Conservation (phyloP, 495 filamentous ascomycete species). For the Tuber aestivum region DNA sequence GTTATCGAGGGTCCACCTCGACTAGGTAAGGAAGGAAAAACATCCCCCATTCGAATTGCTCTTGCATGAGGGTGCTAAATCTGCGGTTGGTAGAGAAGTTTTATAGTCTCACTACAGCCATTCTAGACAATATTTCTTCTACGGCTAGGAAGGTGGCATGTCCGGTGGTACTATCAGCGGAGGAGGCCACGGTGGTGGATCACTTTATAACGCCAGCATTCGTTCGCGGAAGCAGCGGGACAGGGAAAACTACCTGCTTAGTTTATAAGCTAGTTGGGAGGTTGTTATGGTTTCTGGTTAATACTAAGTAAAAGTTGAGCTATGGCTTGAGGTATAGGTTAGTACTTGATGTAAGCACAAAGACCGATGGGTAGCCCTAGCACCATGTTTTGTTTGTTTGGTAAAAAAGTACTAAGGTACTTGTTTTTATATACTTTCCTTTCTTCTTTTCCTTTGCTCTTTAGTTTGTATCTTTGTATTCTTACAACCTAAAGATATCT, state of each 20-base stretch:
- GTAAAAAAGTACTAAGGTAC: no score
- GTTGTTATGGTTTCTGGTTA: no score
- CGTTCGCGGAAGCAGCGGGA: constrained; percentile 22
- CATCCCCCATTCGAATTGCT: constrained; percentile 42
- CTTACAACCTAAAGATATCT: no score
- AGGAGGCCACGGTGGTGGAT: constrained; percentile 44
- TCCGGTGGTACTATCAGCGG: constrained; percentile 45
- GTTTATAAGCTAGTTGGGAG: constrained; percentile 45
- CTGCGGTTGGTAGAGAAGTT: constrained; percentile 12
- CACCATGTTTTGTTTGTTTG: no score
- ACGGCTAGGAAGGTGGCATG: constrained; percentile 31
- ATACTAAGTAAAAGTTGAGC: no score
- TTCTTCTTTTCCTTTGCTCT: no score
- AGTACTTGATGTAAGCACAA: no score
- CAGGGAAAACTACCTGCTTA: constrained; percentile 49
- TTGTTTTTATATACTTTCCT: no score
- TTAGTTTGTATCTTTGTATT: no score
- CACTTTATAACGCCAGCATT: constrained; percentile 44
- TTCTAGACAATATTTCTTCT: constrained; percentile 5
- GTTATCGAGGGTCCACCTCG: background rate
- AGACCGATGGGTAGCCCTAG: no score
- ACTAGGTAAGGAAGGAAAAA: constrained; percentile 8
- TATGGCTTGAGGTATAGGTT: no score
- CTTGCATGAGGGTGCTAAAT: background rate
- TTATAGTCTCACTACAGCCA: constrained; percentile 16